Evolutionary conservation across 352 stramenopile species (phyloP), one percentile per base, ranked within the genome.

Genomic region (Phytophthora uliginosa): DNA sequence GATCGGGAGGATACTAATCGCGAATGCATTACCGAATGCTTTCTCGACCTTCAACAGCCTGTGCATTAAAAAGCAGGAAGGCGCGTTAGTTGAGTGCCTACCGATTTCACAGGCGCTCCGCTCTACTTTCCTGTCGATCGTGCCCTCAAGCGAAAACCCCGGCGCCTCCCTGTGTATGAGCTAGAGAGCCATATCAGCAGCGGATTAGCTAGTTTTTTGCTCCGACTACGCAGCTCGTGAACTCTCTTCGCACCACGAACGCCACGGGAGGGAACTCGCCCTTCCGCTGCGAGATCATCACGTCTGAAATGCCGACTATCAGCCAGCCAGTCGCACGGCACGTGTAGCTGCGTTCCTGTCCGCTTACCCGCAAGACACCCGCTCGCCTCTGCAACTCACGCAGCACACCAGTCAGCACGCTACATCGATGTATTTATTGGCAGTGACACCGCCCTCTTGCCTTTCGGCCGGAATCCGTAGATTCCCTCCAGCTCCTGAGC

Each of bases 201-300:
- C 18, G 5, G 3, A 18, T n/a, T 17, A n/a, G 7, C 7, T 7
- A 26, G 24, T 45, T 9, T 15, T 31, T 7, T 31, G 28, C 28
- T 31, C 28, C 28, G 3, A 0, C 28, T 31, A 31, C 13, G 38
- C 13, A 45, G 4, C 18, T 13, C 38, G 5, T 45, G 18, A 18
- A 17, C 38, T 18, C 13, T 12, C 12, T 40, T 40, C 61, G 8
- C 57, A 91, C 86, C 80, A 90, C 88, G 63, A 93, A 94, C 8
- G 86, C 85, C 4, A 92, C 82, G 10, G 86, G 85, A 28, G 86
- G 85, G 51, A 88, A 94, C 54, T 84, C 78, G 17, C 78, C 78
- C 63, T 92, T 91, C 47, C 76, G 78, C 74, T 94, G 86, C 51
- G 86, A 91, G 31, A 94, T 91, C 84, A 94, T 92, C 31, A 94